Percentiles rank a stretch among this genome's conserved stretches.
Evolutionary conservation across 1,284 basidiomycete species (phyloP).

Genomic region (Moniliella sp.): DNA sequence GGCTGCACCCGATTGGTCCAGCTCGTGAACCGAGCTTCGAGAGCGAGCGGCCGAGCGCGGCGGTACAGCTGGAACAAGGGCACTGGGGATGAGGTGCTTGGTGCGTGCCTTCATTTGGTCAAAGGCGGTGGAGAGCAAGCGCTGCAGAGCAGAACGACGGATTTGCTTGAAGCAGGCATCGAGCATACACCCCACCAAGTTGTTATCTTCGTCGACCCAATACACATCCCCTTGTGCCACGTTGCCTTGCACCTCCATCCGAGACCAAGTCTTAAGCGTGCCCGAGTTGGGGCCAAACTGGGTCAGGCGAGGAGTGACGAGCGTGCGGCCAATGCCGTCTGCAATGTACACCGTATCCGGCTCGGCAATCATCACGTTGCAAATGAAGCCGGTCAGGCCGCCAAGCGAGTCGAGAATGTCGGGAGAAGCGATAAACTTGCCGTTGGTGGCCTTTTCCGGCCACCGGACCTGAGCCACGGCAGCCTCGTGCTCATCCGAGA

Average conservation of each 20-base stretch:
- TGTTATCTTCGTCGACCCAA: constrained; percentile 4
- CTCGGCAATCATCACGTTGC: constrained; percentile 10
- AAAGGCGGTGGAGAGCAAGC: constrained; percentile 5
- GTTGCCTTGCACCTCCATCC: constrained; percentile 8
- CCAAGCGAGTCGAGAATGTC: constrained; percentile 13
- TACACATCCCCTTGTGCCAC: constrained; percentile 7
- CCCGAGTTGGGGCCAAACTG: constrained; percentile 4
- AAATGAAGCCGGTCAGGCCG: constrained; percentile 13
- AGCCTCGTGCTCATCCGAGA: constrained; percentile 8
- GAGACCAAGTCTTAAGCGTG: constrained; percentile 5
- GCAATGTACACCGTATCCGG: constrained; percentile 10
- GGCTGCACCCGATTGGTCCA: neutral
- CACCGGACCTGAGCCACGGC: constrained; percentile 8
- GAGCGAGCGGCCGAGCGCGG: too few species aligned
- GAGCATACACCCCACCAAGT: constrained; percentile 8
- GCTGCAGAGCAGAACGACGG: constrained; percentile 6
- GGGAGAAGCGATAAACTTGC: constrained; percentile 9
- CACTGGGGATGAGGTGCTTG: too few species aligned
- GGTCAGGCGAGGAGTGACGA: constrained; percentile 4
- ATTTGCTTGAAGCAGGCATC: constrained; percentile 10
- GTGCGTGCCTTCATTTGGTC: too few species aligned
- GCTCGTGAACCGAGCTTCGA: too few species aligned
- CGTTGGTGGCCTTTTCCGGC: constrained; percentile 5
- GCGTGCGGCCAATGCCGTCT: constrained; percentile 8
- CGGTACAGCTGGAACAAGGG: too few species aligned